phyloP scores from a whole-genome alignment of 106 monocot genomes.

The Dendrobium officinale region DNA sequence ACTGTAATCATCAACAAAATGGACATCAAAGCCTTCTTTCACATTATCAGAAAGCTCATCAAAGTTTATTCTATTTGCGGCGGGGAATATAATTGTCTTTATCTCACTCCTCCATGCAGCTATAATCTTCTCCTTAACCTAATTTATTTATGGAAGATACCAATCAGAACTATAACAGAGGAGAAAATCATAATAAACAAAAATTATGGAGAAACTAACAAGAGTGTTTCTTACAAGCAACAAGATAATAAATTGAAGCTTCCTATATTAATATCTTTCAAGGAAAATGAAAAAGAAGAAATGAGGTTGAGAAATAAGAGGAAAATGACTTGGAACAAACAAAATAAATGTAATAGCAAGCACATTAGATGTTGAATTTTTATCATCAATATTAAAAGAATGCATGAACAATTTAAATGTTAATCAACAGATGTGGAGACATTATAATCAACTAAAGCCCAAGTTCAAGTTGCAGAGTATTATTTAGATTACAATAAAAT shows the following conservation, averaged over 20 bases:
- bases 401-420: too few relatives aligned
- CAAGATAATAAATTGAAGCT: background rate
- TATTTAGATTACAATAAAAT: too few relatives aligned
- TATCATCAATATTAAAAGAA: too few relatives aligned
- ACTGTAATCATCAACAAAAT: constrained; percentile 77
- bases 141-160: constrained; percentile 2
- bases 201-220: background rate
- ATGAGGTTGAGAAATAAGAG: background rate
- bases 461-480: too few relatives aligned
- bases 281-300: background rate
- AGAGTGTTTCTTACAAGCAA: background rate
- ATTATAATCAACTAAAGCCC: too few relatives aligned
- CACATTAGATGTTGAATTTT: too few relatives aligned
- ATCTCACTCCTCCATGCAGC: constrained; percentile 88
- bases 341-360: too few relatives aligned
- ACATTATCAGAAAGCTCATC: constrained; percentile 83
- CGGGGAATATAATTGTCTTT: constrained; percentile 84
- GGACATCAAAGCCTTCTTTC: constrained; percentile 93
- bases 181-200: background rate
- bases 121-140: constrained; percentile 99
- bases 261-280: background rate
- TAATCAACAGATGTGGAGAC: too few relatives aligned
- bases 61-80: constrained; percentile 81
- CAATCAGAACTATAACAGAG: background rate
- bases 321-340: too few relatives aligned